Conservation (phyloP, 371 early-diverging fungal genomes). For the Mucor racemosus region DNA sequence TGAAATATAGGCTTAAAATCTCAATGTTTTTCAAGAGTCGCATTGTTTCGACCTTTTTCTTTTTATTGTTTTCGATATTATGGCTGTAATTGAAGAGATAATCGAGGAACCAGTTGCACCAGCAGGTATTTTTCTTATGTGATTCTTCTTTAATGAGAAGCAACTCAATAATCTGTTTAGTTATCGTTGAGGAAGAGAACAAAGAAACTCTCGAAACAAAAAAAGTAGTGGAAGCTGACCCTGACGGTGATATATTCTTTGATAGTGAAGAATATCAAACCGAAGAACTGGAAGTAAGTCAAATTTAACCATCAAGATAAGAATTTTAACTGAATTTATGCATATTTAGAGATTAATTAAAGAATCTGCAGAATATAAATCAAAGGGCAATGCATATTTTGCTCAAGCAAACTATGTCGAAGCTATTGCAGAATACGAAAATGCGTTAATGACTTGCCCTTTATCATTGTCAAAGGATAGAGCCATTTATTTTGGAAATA, state of each 20-base stretch:
- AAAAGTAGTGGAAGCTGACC: slow-evolving; percentile 17
- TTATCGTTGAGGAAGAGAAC: not conserved
- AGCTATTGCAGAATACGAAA: slow-evolving; percentile 63
- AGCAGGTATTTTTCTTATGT: not conserved
- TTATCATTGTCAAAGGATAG: slow-evolving; percentile 41
- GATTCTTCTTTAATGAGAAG: not conserved
- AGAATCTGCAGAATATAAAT: slow-evolving; percentile 58
- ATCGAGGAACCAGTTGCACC: slow-evolving; percentile 10
- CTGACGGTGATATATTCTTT: slow-evolving; percentile 51
- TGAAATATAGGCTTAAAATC: no score
- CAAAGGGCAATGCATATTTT: slow-evolving; percentile 59
- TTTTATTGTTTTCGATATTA: slow-evolving; percentile 14
- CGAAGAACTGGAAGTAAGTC: slow-evolving; percentile 42
- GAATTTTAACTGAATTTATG: not conserved
- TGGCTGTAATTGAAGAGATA: slow-evolving; percentile 59
- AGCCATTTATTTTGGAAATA: slow-evolving; percentile 66
- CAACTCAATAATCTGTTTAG: not conserved
- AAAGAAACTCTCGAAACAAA: not conserved
- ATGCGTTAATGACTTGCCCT: slow-evolving; percentile 67
- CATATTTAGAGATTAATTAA: slow-evolving; percentile 33
- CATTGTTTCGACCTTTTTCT: not conserved
- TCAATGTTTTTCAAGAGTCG: no score
- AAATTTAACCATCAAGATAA: not conserved
- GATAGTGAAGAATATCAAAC: slow-evolving; percentile 41
- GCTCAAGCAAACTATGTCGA: slow-evolving; percentile 52